Conservation (phyloP, 495 filamentous ascomycete genomes). For the Penicillium paxilli region DNA sequence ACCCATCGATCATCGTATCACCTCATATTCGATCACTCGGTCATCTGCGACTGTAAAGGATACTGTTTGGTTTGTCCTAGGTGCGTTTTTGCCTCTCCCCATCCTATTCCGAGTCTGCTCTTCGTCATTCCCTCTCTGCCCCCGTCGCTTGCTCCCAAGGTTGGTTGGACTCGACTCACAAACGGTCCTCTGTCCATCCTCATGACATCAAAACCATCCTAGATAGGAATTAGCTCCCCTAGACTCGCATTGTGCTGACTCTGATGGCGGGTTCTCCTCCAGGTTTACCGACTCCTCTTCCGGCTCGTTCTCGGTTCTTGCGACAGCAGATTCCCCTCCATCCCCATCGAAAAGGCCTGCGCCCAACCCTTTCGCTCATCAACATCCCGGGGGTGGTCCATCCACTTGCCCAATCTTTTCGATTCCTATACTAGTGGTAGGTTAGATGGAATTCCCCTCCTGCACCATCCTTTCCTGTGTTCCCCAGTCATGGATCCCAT, state of each 20-base stretch:
- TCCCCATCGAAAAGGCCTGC: conserved; percentile 39
- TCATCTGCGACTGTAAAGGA: conserved; percentile 33
- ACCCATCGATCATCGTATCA: conserved; percentile 27
- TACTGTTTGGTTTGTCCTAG: conserved; percentile 25
- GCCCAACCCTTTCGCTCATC: conserved; percentile 26
- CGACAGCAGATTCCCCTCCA: conserved; percentile 40
- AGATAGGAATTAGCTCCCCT: conserved; percentile 10
- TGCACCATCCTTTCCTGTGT: conserved; percentile 22
- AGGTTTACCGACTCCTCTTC: conserved; percentile 33
- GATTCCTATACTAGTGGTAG: conserved; percentile 41
- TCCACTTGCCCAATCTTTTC: conserved; percentile 30
- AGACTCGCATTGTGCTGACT: conserved; percentile 32
- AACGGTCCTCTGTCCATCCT: conserved; percentile 27
- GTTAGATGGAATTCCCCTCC: conserved; percentile 39
- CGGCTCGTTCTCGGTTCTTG: conserved; percentile 42
- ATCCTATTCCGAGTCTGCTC: conserved; percentile 41
- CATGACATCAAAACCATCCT: conserved; percentile 15
- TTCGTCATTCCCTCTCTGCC: conserved; percentile 20
- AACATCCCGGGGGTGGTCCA: conserved; percentile 40
- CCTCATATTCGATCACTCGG: conserved; percentile 16
- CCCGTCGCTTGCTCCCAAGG: conserved; percentile 30
- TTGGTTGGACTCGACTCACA: conserved; percentile 34
- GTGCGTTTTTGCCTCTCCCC: conserved; percentile 40
- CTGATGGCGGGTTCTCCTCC: conserved; percentile 11
- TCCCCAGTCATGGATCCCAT: conserved; percentile 26